Conservation (phyloP, 2,329 filamentous ascomycete genomes). For the Phaeophleospora eucalypticola region DNA sequence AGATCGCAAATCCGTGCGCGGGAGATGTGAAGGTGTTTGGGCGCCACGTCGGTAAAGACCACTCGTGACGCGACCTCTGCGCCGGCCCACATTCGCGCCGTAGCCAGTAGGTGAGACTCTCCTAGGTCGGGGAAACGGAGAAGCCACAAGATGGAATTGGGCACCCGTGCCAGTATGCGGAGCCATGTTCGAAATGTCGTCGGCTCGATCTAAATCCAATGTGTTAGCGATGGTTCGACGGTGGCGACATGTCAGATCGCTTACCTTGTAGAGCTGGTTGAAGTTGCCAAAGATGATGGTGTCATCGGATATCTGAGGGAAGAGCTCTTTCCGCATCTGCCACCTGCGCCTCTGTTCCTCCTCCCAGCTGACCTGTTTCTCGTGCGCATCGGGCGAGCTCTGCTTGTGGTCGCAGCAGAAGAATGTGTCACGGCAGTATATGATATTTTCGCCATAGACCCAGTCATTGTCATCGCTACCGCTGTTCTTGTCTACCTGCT, state of each 20-base stretch:
- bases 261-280: slow-evolving; percentile 96
- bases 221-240: not conserved
- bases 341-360: slow-evolving; percentile 78
- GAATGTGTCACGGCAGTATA: slow-evolving; percentile 91
- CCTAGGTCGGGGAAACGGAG: slow-evolving; percentile 94
- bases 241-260: slow-evolving; percentile 19
- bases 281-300: slow-evolving; percentile 94
- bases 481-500: slow-evolving; percentile 58
- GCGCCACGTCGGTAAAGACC: slow-evolving; percentile 93
- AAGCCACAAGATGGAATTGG: slow-evolving; percentile 89
- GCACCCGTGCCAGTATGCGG: slow-evolving; percentile 77
- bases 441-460: slow-evolving; percentile 96
- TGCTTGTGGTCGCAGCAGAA: slow-evolving; percentile 98
- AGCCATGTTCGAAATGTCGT: slow-evolving; percentile 95
- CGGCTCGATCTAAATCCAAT: slow-evolving; percentile 78
- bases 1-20: slow-evolving; percentile 88
- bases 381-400: slow-evolving; percentile 70
- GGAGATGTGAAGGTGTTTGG: slow-evolving; percentile 89
- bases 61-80: slow-evolving; percentile 79
- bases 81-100: slow-evolving; percentile 78
- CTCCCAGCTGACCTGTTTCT: slow-evolving; percentile 69
- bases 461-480: slow-evolving; percentile 65
- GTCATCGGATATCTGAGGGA: slow-evolving; percentile 76
- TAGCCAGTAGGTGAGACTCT: slow-evolving; percentile 76
- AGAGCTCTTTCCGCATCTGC: slow-evolving; percentile 89